phyloP scores from a whole-genome alignment of 2,329 filamentous ascomycete genomes.

The Pezicula carpinea region DNA sequence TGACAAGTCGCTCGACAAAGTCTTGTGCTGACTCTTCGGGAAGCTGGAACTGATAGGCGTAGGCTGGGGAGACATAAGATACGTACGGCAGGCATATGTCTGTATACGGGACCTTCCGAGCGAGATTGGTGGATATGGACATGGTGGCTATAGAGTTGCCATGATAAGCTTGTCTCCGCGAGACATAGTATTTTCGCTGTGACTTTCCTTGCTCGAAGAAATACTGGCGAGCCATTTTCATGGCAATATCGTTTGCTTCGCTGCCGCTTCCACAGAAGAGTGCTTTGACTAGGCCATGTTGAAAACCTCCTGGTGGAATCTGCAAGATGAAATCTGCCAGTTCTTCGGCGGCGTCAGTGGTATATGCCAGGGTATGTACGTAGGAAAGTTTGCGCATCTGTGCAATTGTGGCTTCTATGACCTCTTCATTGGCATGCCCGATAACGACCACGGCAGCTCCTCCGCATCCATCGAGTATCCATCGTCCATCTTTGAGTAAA shows the following conservation, averaged over 20 bases:
- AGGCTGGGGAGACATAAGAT: conserved; percentile 53
- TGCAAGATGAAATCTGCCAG: conserved; percentile 19
- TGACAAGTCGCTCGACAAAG: conserved; percentile 50
- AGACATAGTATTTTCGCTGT: conserved; percentile 51
- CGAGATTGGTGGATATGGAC: conserved; percentile 49
- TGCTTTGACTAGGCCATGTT: background rate
- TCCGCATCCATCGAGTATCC: conserved; percentile 64
- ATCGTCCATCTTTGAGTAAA: background rate
- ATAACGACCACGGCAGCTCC: conserved; percentile 69
- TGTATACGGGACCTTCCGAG: conserved; percentile 50
- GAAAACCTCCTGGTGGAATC: background rate
- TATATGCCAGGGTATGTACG: conserved; percentile 52
- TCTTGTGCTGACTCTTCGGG: conserved; percentile 42
- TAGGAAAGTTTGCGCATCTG: conserved; percentile 57
- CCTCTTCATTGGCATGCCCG: conserved; percentile 57
- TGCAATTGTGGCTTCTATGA: conserved; percentile 50
- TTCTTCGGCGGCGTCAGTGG: conserved; percentile 45
- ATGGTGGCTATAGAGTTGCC: conserved; percentile 61
- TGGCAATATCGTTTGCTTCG: conserved; percentile 61
- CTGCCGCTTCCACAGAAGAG: conserved; percentile 39
- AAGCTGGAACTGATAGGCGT: conserved; percentile 51
- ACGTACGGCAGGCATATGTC: conserved; percentile 47
- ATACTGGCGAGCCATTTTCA: conserved; percentile 63
- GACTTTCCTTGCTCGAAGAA: conserved; percentile 46
- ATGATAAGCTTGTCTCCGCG: conserved; percentile 60